Evolutionary conservation across 768 basidiomycete genomes (phyloP), one percentile per base, ranked within the genome.

Genomic region (Agrocybe pediades): DNA sequence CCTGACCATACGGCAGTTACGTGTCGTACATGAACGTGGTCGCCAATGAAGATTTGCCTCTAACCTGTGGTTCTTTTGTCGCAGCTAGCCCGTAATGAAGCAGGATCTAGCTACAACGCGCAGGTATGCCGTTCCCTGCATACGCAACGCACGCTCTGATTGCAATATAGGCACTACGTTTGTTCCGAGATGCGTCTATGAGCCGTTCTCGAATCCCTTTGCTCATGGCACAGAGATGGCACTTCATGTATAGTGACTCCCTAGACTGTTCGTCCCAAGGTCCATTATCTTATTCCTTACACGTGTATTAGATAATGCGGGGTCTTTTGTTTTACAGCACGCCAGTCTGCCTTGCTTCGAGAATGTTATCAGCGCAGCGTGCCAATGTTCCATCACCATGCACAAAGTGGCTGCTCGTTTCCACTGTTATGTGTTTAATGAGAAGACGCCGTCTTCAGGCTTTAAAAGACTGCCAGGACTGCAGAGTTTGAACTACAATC

Each of bases 341-440:
- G 47, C 53, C 48, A 33, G 46, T 46, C 45, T 53, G n/a, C 45
- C 51, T 39, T 56, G 58, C 58, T 53, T 64, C 57, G 46, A 52
- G 49, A 54, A 57, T 54, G 45, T 53, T 46, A 59, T 57, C 56
- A 48, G 27, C 49, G 46, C 49, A 59, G 33, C 47, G 58, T 40
- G 46, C 23, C 49, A 36, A 27, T 46, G 55, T 54, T 53, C 54
- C 48, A 60, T 67, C 62, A 60, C 58, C 62, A 65, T 58, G 62
- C 62, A 57, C 49, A 40, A 57, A 48, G 55, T 56, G 61, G 51
- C 61, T 62, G 65, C 44, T 48, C 54, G 29, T 53, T 50, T 41
- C 51, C 56, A 43, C 56, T 30, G 46, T 49, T 45, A 53, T 53
- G 36, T 27, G 40, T 30, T 23, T 47, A 48, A 53, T 46, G 52